phyloP scores from a whole-genome alignment of 306 rosid species.

The Vicia villosa region DNA sequence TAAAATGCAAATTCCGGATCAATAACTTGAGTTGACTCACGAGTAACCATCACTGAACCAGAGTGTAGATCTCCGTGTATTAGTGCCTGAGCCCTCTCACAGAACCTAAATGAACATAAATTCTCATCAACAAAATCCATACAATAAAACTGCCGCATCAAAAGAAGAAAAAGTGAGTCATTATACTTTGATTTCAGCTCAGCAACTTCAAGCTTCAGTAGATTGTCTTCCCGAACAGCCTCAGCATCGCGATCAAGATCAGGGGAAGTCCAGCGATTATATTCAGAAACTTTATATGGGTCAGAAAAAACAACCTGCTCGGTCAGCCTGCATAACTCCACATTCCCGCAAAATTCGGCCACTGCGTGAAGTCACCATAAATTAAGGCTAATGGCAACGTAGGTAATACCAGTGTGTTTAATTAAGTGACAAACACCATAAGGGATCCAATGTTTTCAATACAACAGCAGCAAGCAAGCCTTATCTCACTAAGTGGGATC shows the following conservation, averaged over 20 bases:
- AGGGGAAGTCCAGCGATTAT: slow-evolving; percentile 79
- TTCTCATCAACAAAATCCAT: background rate
- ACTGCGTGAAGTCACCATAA: slow-evolving; percentile 55
- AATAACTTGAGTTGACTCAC: slow-evolving; percentile 83
- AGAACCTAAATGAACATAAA: slow-evolving; percentile 60
- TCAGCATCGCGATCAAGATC: slow-evolving; percentile 79
- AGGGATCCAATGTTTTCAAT: no score
- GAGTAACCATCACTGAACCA: slow-evolving; percentile 86
- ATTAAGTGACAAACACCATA: background rate
- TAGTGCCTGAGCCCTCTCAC: slow-evolving; percentile 86
- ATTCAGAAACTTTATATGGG: slow-evolving; percentile 79
- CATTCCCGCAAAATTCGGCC: slow-evolving; percentile 86
- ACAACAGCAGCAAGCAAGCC: no score
- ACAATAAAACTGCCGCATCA: slow-evolving; percentile 7
- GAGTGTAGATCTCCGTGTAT: slow-evolving; percentile 96
- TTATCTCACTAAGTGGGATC: no score
- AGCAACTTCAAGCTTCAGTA: slow-evolving; percentile 80
- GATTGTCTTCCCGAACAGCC: slow-evolving; percentile 82
- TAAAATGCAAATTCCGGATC: slow-evolving; percentile 93
- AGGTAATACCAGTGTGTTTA: background rate
- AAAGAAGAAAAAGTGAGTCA: background rate
- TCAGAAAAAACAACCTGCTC: slow-evolving; percentile 94
- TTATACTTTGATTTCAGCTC: slow-evolving; percentile 81
- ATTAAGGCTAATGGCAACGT: slow-evolving; percentile 16
- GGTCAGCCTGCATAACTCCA: slow-evolving; percentile 87